Evolutionary conservation across 2,329 filamentous ascomycete genomes (phyloP).

Genomic region (Chaetomiaceae sp.): DNA sequence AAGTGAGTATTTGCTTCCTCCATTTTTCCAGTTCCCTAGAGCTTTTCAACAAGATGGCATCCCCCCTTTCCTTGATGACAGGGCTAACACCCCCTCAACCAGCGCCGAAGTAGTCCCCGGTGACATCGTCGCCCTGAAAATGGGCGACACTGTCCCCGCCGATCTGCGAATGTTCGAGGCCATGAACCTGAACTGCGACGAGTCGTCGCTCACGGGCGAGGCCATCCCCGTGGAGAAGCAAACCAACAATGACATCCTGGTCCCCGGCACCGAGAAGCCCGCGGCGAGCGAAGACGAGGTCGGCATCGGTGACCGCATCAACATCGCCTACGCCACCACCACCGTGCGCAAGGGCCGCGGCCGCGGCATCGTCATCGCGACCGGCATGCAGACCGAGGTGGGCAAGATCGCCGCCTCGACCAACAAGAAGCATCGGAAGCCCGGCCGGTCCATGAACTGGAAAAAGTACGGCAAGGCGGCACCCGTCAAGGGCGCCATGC

Average conservation of each 20-base stretch:
- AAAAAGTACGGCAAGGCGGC: conserved; percentile 39
- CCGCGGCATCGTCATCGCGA: conserved; percentile 66
- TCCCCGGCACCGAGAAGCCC: conserved; percentile 43
- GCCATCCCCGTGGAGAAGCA: conserved; percentile 68
- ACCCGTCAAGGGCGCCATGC: conserved; percentile 38
- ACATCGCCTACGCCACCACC: conserved; percentile 72
- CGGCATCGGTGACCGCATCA: conserved; percentile 66
- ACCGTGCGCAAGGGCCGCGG: conserved; percentile 69
- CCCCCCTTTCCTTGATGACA: no score
- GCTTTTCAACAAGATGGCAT: no score
- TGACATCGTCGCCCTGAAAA: conserved; percentile 63
- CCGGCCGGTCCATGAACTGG: conserved; percentile 41
- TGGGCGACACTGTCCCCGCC: conserved; percentile 70
- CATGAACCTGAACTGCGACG: conserved; percentile 77
- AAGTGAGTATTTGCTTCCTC: conserved; percentile 41
- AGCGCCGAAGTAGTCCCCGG: conserved; percentile 65
- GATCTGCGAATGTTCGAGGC: conserved; percentile 66
- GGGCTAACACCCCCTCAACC: conserved; percentile 14
- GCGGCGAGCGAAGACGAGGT: conserved; percentile 47
- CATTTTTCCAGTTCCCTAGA: background rate
- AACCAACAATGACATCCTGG: conserved; percentile 44
- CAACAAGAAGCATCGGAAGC: conserved; percentile 46
- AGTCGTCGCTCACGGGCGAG: conserved; percentile 72
- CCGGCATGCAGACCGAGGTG: conserved; percentile 71
- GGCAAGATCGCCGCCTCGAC: conserved; percentile 69